Conservation (phyloP, 306 rosid species). For the Begonia fuchsioides region DNA sequence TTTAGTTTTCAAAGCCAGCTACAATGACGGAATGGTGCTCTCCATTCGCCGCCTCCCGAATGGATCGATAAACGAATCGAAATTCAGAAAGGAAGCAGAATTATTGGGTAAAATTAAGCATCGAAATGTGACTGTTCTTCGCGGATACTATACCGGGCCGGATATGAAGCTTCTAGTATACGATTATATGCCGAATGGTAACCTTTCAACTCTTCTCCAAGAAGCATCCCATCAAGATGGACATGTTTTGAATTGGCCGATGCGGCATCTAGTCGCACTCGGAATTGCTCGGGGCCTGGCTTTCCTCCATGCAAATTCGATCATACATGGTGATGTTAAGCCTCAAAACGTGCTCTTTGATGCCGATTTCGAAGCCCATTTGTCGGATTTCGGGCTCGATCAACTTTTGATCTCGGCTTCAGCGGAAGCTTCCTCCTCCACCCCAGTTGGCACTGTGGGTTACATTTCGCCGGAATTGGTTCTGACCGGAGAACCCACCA, state of each 20-base stretch:
- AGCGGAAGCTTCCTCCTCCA: constrained; percentile 53
- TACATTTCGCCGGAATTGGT: constrained; percentile 74
- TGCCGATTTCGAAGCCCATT: constrained; percentile 91
- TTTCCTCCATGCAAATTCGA: constrained; percentile 63
- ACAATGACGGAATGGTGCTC: constrained; percentile 87
- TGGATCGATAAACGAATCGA: constrained; percentile 54
- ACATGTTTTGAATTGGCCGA: constrained; percentile 94
- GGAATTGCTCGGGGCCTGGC: constrained; percentile 89
- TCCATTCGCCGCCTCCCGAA: constrained; percentile 70
- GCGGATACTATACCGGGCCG: constrained; percentile 74
- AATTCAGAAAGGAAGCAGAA: constrained; percentile 82
- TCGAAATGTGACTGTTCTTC: constrained; percentile 75
- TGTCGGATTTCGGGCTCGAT: constrained; percentile 83
- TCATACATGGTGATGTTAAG: constrained; percentile 65
- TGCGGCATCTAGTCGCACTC: constrained; percentile 93
- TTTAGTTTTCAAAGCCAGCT: constrained; percentile 79
- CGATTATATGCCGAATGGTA: too few species aligned
- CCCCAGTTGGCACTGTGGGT: constrained; percentile 61
- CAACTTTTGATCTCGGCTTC: constrained; percentile 30
- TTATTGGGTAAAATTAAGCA: constrained; percentile 61
- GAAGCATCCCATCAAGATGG: constrained; percentile 99
- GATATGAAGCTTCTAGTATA: constrained; percentile 61
- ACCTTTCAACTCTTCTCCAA: constrained; percentile 87
- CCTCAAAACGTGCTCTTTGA: constrained; percentile 75
- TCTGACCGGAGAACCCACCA: constrained; percentile 61